Base-by-base conservation (phyloP, 768 basidiomycete species). In the Mycena floridula region DNA sequence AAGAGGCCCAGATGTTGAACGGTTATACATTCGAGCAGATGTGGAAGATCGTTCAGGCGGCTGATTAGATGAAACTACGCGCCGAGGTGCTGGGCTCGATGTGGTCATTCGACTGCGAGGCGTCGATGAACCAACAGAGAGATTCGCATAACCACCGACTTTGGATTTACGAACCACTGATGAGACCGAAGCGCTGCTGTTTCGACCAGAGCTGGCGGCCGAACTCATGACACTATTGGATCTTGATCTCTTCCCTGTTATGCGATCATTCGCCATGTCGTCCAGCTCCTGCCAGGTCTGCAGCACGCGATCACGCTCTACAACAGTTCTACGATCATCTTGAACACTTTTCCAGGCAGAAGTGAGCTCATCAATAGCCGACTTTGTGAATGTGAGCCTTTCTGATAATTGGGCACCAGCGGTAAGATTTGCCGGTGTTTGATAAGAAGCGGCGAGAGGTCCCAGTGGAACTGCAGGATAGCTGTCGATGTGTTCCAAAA, bases 401-500 rank as follows among this genome's bases (percentile, higher is more conserved):
- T 75, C 71, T 12, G 59, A 61, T 4, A 90, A 63, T 53, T 90
- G 86, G 32, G 83, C 82, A 46, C 85, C 79, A 0, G 89, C 81
- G 7, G 77, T 62, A 4, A 72, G 51, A 20, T 64, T 58, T 6
- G 58, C 49, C 11, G 66, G 59, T 25, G 69, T 66, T 46, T 63
- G 48, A 50, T 79, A 78, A 13, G 68, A 62, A 20, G 80, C 79
- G 4, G 77, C 69, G 25, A 82, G 57, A 2, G 73, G 61, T 4
- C 73, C 69, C 22, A 67, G 58, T 4, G 82, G 82, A 25, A 68
- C 59, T 3, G 77, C 72, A 7, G 90, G 89, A 56, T 81, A 91
- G 54, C 85, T 89, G 58, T 94, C 90, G 43, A 91, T 72, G 54
- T 91, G 87, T 54, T 91, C 87, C 37, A 94, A 66, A 4, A 93